Base-by-base conservation (phyloP, 208 protist genomes). In the Porcisia hertigi region DNA sequence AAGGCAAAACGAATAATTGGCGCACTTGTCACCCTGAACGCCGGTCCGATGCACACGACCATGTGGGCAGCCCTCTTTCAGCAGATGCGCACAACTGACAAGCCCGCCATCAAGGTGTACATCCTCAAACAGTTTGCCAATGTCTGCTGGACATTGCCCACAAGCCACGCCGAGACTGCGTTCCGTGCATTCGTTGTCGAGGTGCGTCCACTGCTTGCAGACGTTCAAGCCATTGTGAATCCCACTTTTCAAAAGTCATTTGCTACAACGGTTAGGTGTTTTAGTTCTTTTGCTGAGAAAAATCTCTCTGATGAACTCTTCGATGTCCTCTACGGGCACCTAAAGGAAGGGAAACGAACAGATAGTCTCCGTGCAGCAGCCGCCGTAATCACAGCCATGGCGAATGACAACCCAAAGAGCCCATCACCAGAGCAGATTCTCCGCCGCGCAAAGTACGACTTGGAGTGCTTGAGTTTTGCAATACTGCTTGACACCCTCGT, bases 31-130 rank as follows among this genome's bases (percentile, higher is more conserved):
- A 72, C 60, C 6, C 67, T 78, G 30, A 82, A 82, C 43, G 72
- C 73, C 23, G 71, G 62, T 30, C 59, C 67, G 20, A 82, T 82
- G 78, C 73, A 74, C 69, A 78, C 81, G 39, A 88, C 86, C 16
- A 74, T 86, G 47, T 92, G 88, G 86, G 85, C 86, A 1, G 88
- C 88, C 7, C 65, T 92, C 8, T 81, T 90, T 39, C 83, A 88
- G 59, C 79, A 77, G 58, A 66, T 92, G 36, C 80, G 81, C 39
- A 83, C 90, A 69, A 72, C 78, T 23, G 41, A n/a, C 36, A 70
- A 65, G 4, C 34, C 71, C 7, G 25, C 57, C 3, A 70, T 77
- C 20, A 85, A 90, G 71, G 63, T 92, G 2, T 77, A 65, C 71
- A 79, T 92, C 7, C 73, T 92, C 52, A 72, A 77, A 34, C 86